A percentile compares a stretch with the other conserved stretches of the same genome.
Evolutionary conservation across 495 filamentous ascomycete genomes (phyloP).

Genomic region (Xylaria flabelliformis): DNA sequence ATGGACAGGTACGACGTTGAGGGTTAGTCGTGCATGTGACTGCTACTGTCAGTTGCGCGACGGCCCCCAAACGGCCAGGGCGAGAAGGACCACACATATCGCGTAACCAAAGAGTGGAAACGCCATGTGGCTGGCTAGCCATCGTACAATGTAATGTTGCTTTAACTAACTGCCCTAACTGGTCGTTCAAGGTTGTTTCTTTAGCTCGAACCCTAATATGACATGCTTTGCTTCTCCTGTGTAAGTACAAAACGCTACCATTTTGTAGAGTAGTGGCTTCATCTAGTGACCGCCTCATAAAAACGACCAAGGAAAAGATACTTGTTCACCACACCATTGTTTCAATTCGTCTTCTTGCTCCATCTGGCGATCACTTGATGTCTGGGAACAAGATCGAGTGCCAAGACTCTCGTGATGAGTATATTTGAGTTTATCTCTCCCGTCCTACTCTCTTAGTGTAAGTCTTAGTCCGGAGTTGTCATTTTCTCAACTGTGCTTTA

Average conservation of each 20-base stretch:
- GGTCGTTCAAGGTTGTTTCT: neutral
- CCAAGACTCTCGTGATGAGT: neutral
- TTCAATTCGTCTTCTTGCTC: neutral
- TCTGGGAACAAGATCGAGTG: neutral
- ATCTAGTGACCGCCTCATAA: neutral
- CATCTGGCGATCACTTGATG: neutral
- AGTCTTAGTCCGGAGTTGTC: neutral
- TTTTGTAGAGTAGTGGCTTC: neutral
- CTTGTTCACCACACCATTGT: neutral
- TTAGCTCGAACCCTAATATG: conserved; percentile 2
- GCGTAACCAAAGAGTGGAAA: neutral
- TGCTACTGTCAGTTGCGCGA: neutral
- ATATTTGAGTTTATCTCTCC: conserved; percentile 3
- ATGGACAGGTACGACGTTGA: neutral
- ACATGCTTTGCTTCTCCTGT: neutral
- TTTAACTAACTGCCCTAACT: too few relatives aligned
- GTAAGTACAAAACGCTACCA: neutral
- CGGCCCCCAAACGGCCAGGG: conserved; percentile 17
- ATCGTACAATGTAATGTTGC: conserved; percentile 1
- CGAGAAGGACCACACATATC: conserved; percentile 17
- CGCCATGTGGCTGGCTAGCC: conserved; percentile 17
- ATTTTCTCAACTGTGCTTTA: neutral
- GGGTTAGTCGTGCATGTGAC: neutral
- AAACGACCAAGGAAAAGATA: neutral
- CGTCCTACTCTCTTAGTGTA: neutral